phyloP scores from a whole-genome alignment of 2,329 filamentous ascomycete species.

The Penicillium sp. region DNA sequence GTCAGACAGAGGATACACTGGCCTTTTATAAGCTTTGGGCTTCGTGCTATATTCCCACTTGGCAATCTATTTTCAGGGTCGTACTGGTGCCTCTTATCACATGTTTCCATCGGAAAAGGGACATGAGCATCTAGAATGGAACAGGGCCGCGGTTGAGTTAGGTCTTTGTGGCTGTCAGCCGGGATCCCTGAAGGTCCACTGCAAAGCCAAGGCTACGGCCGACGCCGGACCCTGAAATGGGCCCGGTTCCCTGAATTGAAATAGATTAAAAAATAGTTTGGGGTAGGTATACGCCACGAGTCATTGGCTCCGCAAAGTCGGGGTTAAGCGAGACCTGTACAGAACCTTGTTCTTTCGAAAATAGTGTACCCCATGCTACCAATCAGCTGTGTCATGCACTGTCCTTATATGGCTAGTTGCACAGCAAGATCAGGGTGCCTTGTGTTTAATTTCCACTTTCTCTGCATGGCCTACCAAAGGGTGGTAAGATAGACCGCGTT shows the following conservation, averaged over 20 bases:
- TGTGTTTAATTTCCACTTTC: background rate
- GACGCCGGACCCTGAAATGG: background rate
- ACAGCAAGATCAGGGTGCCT: background rate
- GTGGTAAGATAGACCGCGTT: background rate
- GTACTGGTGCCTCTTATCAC: background rate
- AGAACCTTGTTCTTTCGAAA: background rate
- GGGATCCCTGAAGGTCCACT: background rate
- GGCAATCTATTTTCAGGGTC: conserved; percentile 1
- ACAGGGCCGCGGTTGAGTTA: conserved; percentile 1
- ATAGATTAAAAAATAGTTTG: background rate
- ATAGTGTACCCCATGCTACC: background rate
- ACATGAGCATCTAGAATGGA: background rate
- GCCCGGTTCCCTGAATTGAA: background rate
- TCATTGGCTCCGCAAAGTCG: background rate
- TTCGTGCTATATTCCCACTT: background rate
- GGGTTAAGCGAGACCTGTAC: background rate
- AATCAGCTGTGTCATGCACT: background rate
- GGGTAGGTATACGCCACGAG: background rate
- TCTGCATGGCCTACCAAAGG: background rate
- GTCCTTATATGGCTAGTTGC: background rate
- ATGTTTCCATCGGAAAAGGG: background rate
- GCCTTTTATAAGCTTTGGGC: conserved; percentile 20
- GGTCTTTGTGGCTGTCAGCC: background rate
- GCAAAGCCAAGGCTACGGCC: background rate
- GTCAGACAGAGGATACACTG: conserved; percentile 7